Evolutionary conservation across 305 asterid species (phyloP).

Genomic region (Fraxinus paxiana): DNA sequence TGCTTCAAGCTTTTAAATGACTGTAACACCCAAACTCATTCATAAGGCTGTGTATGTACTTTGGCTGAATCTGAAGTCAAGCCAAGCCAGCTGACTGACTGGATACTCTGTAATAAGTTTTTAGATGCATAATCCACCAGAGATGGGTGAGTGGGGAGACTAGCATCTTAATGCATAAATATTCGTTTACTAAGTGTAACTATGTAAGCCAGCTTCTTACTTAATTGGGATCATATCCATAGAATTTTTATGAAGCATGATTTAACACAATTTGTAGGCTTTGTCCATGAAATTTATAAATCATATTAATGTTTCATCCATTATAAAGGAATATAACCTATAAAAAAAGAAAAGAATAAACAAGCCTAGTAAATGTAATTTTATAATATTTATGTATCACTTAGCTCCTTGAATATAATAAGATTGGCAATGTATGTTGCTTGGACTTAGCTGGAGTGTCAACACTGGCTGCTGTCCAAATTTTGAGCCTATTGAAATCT

Average conservation of each 20-base stretch:
- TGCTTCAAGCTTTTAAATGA: neutral
- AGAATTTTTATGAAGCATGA: neutral
- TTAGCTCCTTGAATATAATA: neutral
- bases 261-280: neutral
- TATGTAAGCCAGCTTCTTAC: neutral
- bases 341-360: neutral
- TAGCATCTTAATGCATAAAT: neutral
- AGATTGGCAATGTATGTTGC: neutral
- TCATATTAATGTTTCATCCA: neutral
- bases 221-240: neutral
- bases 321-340: neutral
- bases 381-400: neutral
- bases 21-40: neutral
- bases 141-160: neutral
- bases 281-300: neutral
- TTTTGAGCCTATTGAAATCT: neutral
- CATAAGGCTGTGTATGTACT: neutral
- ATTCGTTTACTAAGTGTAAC: neutral
- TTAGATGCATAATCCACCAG: neutral
- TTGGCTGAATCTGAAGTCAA: neutral
- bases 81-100: neutral
- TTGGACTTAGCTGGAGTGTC: neutral
- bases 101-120: neutral
- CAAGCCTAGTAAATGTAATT: neutral
- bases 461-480: neutral